Percentiles rank a stretch among this genome's conserved stretches.
Conservation (phyloP, 345 rosid genomes). For the Microcos paniculata region DNA sequence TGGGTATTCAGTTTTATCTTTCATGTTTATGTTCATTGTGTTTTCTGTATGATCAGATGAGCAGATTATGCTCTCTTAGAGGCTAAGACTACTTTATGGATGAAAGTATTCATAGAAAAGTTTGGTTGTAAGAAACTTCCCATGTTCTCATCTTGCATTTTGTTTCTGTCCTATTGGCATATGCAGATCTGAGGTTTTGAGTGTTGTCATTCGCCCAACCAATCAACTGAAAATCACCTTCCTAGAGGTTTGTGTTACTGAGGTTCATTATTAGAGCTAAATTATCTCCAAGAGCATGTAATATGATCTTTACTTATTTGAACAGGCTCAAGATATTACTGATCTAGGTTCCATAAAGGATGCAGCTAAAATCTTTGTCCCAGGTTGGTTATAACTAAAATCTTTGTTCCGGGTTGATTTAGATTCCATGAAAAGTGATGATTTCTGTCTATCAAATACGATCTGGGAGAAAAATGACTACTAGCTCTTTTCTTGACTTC, state of each 20-base stretch:
- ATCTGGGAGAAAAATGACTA: neutral
- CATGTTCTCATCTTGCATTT: neutral
- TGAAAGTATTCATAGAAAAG: neutral
- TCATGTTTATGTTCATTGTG: neutral
- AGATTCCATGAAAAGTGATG: neutral
- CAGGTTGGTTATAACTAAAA: slow-evolving; percentile 42
- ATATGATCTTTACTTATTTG: slow-evolving; percentile 18
- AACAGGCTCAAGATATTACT: slow-evolving; percentile 80
- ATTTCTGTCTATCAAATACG: neutral
- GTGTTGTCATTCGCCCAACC: slow-evolving; percentile 74
- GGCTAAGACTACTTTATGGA: neutral
- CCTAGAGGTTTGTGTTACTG: slow-evolving; percentile 62
- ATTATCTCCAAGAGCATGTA: neutral
- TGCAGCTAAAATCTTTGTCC: slow-evolving; percentile 82
- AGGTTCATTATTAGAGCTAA: neutral
- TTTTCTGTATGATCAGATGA: neutral
- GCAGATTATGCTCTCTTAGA: neutral
- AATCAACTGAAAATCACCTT: slow-evolving; percentile 92
- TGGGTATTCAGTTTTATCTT: slow-evolving; percentile 48
- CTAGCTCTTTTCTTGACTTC: slow-evolving; percentile 5
- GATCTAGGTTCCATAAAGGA: slow-evolving; percentile 83
- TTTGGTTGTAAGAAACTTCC: neutral
- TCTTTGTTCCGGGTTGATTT: neutral
- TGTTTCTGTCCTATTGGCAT: slow-evolving; percentile 12
- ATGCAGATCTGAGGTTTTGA: slow-evolving; percentile 76